Evolutionary conservation across 2,329 filamentous ascomycete species (phyloP), one percentile per base, ranked within the genome.

Genomic region (Xylaria hypoxylon): DNA sequence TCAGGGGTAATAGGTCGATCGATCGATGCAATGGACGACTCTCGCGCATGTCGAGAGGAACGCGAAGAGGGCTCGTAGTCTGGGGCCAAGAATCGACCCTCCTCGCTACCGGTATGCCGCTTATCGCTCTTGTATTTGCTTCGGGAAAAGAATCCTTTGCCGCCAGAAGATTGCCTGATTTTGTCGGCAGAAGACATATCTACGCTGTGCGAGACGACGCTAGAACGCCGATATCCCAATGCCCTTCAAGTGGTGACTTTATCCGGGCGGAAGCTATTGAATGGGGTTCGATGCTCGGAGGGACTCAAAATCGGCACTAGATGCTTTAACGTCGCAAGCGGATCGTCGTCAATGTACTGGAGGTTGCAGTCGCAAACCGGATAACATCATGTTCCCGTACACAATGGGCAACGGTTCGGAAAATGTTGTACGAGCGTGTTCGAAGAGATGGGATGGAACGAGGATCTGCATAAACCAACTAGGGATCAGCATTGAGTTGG

Each of bases 91-190:
- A 86, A 84, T 71, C 84, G 84, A 72, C 84, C 83, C 75, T 90
- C 87, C 73, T 87, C 84, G 78, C 88, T 87, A 69, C 81, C 79
- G n/a, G 84, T 80, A 74, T 85, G 84, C 77, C 89, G 87, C 78
- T 89, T 89, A 75, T 87, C 87, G 74, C 86, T 85, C 80, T 90
- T 92, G 80, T 96, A 91, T 82, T 93, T 96, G 81, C 90, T 92
- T 77, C 94, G 89, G 75, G 93, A 94, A 83, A 97, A 97, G 84
- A 97, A 93, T 77, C 89, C 87, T 77, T 89, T 90, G 76, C 85
- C 85, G 74, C 82, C 82, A 62, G 92, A 94, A 71, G 92, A 93
- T 84, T 95, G 92, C 80, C 92, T 89, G 75, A 90, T 86, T 83
- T 94, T 93, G 83, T 92, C 90, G 83, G 91, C 85, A 77, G 87